phyloP scores from a whole-genome alignment of 306 rosid genomes.

The Medicago arabica region DNA sequence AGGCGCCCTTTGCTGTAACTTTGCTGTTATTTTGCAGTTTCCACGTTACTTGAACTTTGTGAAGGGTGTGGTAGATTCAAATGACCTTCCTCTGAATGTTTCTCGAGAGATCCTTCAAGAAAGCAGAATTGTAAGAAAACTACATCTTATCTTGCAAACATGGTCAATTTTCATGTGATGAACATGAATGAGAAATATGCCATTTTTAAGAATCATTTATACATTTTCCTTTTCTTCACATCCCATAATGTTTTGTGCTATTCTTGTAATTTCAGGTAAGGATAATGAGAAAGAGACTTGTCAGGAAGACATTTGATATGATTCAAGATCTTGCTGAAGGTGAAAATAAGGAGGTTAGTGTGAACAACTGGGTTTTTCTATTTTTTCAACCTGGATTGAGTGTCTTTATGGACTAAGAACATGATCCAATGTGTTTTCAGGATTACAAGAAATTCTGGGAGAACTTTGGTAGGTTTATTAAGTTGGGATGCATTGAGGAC shows the following conservation, averaged over 20 bases:
- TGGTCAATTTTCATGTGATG: conserved; percentile 3
- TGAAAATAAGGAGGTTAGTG: conserved; percentile 86
- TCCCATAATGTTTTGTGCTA: not conserved
- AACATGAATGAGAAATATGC: conserved; percentile 6
- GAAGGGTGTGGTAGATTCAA: conserved; percentile 94
- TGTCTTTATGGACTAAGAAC: conserved; percentile 32
- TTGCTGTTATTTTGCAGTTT: conserved; percentile 63
- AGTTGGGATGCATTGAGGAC: conserved; percentile 93
- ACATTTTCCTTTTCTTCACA: not conserved
- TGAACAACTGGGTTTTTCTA: conserved; percentile 4
- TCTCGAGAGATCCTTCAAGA: conserved; percentile 99
- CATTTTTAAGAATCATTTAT: not conserved
- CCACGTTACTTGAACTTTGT: conserved; percentile 98
- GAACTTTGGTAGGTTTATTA: conserved; percentile 93
- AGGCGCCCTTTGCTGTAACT: not conserved
- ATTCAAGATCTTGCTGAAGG: conserved; percentile 92
- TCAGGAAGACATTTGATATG: conserved; percentile 96
- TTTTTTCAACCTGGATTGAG: conserved; percentile 26
- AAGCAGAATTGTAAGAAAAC: conserved; percentile 88
- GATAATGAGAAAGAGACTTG: conserved; percentile 98
- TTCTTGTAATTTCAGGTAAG: conserved; percentile 70
- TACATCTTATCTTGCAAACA: conserved; percentile 4
- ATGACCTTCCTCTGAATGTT: conserved; percentile 96
- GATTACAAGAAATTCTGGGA: conserved; percentile 99
- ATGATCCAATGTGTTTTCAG: conserved; percentile 53